A percentile compares a stretch with the other conserved stretches of the same genome.
Evolutionary conservation across 202 grass and related monocot species (phyloP).

Genomic region (Setaria italica): DNA sequence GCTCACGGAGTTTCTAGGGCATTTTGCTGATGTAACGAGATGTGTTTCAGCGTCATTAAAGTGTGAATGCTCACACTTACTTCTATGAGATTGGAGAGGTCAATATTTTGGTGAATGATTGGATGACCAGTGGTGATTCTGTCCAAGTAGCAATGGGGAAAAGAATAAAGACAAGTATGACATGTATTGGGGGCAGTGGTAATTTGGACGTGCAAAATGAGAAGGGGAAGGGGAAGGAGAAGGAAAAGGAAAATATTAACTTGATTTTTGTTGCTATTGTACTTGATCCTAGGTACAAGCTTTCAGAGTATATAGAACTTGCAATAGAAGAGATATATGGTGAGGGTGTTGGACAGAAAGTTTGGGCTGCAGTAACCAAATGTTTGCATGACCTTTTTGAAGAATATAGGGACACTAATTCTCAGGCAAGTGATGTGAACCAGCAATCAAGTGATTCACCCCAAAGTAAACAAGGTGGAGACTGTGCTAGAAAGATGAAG

Average conservation of each 20-base stretch:
- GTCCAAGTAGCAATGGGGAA: neutral
- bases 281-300: neutral
- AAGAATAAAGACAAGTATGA: neutral
- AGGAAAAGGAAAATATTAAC: neutral
- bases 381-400: neutral
- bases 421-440: neutral
- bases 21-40: neutral
- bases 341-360: neutral
- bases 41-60: neutral
- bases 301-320: neutral
- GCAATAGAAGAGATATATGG: neutral
- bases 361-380: neutral
- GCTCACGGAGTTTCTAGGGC: neutral
- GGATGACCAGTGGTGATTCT: neutral
- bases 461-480: neutral
- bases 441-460: neutral
- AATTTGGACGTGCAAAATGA: neutral
- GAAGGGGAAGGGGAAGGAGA: neutral
- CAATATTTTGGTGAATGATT: neutral
- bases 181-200: neutral
- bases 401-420: neutral
- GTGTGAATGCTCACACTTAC: conserved; percentile 9
- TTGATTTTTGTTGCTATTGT: neutral
- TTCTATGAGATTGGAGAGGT: neutral
- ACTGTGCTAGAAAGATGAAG: neutral